Evolutionary conservation across 2,329 filamentous ascomycete genomes (phyloP).

Genomic region (Diplodia sapinea): DNA sequence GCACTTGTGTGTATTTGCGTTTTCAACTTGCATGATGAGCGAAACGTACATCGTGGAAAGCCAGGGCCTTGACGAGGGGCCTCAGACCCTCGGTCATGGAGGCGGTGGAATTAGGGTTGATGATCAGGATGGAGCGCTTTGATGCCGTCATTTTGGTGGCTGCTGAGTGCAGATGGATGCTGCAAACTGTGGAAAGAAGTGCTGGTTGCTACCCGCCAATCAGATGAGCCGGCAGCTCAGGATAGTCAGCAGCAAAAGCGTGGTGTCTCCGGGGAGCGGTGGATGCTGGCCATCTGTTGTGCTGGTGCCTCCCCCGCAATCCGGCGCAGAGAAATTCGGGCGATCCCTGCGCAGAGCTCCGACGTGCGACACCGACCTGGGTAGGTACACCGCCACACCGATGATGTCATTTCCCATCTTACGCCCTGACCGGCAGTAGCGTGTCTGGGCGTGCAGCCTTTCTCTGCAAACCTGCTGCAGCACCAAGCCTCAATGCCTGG

Average conservation of each 20-base stretch:
- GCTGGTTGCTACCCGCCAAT: neutral
- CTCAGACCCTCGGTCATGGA: constrained; percentile 73
- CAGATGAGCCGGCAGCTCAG: too few species aligned
- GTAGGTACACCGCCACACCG: neutral
- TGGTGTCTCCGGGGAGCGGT: too few species aligned
- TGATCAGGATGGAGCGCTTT: constrained; percentile 63
- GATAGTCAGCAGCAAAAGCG: constrained; percentile 15
- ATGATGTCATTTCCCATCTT: constrained; percentile 15
- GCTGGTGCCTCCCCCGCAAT: constrained; percentile 12
- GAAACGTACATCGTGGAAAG: constrained; percentile 44
- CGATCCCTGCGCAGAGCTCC: constrained; percentile 18
- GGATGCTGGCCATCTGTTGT: neutral
- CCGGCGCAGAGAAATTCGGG: neutral
- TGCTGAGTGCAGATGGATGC: neutral
- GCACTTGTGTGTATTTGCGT: neutral
- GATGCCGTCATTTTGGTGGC: constrained; percentile 21
- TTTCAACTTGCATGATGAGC: neutral
- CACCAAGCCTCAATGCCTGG: neutral
- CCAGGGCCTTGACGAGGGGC: constrained; percentile 53
- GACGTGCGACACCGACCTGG: too few species aligned
- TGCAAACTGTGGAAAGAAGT: neutral
- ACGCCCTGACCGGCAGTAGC: neutral
- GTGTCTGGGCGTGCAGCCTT: constrained; percentile 17
- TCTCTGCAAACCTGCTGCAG: constrained; percentile 12
- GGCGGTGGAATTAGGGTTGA: constrained; percentile 79